Percentiles rank a stretch among this genome's conserved stretches.
These are phyloP conservation scores for Colletotrichum noveboracense DNA, from an alignment of 2,329 filamentous ascomycete species.

Conservation along the genomic window DNA sequence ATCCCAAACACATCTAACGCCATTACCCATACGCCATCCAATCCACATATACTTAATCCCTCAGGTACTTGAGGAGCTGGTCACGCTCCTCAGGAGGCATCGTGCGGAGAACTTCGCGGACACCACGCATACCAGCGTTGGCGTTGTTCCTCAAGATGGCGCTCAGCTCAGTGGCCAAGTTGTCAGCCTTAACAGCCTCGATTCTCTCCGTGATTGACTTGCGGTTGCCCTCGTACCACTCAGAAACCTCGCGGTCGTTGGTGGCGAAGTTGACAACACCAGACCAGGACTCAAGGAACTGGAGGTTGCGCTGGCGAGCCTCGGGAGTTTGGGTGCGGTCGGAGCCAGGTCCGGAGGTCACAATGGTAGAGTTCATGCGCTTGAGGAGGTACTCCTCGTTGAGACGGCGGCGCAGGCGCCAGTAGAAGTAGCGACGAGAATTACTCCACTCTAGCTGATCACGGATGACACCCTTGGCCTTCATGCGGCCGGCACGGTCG, in stretches of 20 bases:
- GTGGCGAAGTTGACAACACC: slow-evolving; percentile 77
- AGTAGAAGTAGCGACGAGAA: slow-evolving; percentile 98
- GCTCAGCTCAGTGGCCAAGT: slow-evolving; percentile 55
- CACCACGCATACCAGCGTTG: slow-evolving; percentile 81
- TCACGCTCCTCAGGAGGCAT: slow-evolving; percentile 90
- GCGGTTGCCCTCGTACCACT: slow-evolving; percentile 96
- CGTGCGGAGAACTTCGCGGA: slow-evolving; percentile 84
- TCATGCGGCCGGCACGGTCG: slow-evolving; percentile 96
- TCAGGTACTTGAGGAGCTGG: slow-evolving; percentile 70
- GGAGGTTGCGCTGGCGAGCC: slow-evolving; percentile 70
- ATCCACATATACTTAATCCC: slow-evolving; percentile 37
- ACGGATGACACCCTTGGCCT: slow-evolving; percentile 95
- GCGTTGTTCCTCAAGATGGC: slow-evolving; percentile 50
- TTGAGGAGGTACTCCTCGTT: slow-evolving; percentile 98
- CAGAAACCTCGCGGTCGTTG: slow-evolving; percentile 82
- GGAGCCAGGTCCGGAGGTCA: slow-evolving; percentile 39
- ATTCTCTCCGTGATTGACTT: slow-evolving; percentile 84
- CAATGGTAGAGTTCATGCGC: slow-evolving; percentile 67
- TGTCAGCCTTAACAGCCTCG: slow-evolving; percentile 80
- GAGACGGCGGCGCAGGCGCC: slow-evolving; percentile 94
- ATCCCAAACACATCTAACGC: slow-evolving; percentile 4
- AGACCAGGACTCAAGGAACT: slow-evolving; percentile 83
- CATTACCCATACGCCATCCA: background rate
- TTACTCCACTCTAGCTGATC: slow-evolving; percentile 84
- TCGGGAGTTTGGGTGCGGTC: slow-evolving; percentile 50